phyloP scores from a whole-genome alignment of 345 rosid species.

The Draba incana region DNA sequence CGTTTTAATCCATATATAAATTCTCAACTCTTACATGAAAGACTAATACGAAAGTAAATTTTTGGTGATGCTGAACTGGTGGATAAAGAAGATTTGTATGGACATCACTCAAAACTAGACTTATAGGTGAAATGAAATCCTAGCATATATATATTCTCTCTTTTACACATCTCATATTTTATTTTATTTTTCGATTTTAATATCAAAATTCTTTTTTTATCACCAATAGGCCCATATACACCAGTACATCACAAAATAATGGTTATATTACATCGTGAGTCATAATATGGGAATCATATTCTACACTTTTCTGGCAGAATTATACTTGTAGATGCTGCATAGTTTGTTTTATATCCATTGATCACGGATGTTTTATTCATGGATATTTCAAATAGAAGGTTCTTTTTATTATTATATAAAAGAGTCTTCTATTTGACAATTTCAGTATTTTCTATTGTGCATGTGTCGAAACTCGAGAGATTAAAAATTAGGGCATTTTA shows the following conservation, averaged over 20 bases:
- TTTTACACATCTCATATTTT: constrained; percentile 19
- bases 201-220: constrained; percentile 16
- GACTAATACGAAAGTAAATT: too few species aligned
- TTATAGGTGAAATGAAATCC: constrained; percentile 28
- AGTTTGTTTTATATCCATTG: constrained; percentile 34
- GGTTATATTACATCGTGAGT: constrained; percentile 38
- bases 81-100: neutral
- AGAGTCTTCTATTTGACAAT: constrained; percentile 16
- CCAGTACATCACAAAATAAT: constrained; percentile 24
- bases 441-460: constrained; percentile 14
- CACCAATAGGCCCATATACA: constrained; percentile 27
- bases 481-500: constrained; percentile 18
- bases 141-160: constrained; percentile 14
- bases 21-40: neutral
- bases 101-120: constrained; percentile 1
- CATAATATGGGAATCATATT: constrained; percentile 41
- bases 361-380: constrained; percentile 26
- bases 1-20: neutral
- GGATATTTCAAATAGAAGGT: constrained; percentile 6
- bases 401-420: constrained; percentile 1
- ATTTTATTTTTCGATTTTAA: neutral
- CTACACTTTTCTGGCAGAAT: constrained; percentile 35
- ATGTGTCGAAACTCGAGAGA: constrained; percentile 26
- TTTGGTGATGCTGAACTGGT: too few species aligned
- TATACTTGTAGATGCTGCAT: constrained; percentile 37